Percentiles rank a stretch among this genome's conserved stretches.
These are phyloP conservation scores for Alternaria angustiovoidea DNA, from an alignment of 2,329 filamentous ascomycete genomes.

Conservation along the genomic window DNA sequence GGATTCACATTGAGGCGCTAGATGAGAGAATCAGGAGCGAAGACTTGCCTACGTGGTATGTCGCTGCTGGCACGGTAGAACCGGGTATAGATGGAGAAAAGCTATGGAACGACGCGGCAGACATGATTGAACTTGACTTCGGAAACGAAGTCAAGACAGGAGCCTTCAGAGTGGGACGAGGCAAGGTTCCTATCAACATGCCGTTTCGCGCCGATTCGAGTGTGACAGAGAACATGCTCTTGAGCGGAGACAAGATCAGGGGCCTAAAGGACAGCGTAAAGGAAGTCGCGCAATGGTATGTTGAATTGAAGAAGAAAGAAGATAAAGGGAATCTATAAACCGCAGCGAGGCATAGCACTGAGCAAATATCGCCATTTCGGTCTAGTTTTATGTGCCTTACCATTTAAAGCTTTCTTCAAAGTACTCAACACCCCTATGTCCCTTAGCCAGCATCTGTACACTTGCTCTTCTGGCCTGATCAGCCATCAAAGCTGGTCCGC, in stretches of 20 bases:
- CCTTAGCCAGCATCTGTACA: conserved; percentile 42
- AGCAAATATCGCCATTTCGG: neutral
- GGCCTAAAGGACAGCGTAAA: conserved; percentile 34
- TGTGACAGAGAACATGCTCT: conserved; percentile 34
- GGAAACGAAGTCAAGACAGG: conserved; percentile 23
- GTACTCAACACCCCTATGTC: conserved; percentile 50
- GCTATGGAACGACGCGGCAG: conserved; percentile 36
- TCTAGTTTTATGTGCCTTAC: conserved; percentile 18
- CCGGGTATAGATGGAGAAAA: conserved; percentile 24
- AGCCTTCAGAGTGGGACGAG: conserved; percentile 33
- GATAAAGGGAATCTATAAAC: neutral
- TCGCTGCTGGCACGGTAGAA: conserved; percentile 37
- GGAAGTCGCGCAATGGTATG: conserved; percentile 44
- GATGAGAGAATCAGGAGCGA: conserved; percentile 24
- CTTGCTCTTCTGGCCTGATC: conserved; percentile 55
- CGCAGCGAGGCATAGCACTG: neutral
- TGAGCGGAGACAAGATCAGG: conserved; percentile 29
- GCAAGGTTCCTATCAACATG: conserved; percentile 41
- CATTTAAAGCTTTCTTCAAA: conserved; percentile 61
- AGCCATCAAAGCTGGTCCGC: conserved; percentile 57
- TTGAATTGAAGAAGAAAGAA: conserved; percentile 14
- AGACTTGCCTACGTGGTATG: conserved; percentile 37
- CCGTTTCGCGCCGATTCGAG: conserved; percentile 42
- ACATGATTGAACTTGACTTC: conserved; percentile 32
- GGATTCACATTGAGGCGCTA: conserved; percentile 42